Percentiles rank a stretch among this genome's conserved stretches.
These are phyloP conservation scores for Nicotiana benthamiana DNA, from an alignment of 257 asterid genomes.

Conservation along the genomic window DNA sequence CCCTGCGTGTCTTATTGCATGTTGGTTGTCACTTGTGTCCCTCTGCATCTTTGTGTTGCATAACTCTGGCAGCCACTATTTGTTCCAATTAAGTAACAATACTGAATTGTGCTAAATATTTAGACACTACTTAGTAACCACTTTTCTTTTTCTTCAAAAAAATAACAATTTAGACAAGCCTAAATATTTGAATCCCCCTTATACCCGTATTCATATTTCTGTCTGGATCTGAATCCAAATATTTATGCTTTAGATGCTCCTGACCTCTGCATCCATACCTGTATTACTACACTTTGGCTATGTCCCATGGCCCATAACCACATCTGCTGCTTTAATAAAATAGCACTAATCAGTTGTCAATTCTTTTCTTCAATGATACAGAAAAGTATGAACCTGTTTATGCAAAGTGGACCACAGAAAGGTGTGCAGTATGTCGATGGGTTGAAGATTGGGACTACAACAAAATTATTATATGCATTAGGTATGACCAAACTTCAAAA, in stretches of 20 bases:
- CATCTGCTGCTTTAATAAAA: conserved; percentile 6
- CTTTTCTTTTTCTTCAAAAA: background rate
- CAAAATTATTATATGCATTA: conserved; percentile 61
- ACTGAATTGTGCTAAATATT: background rate
- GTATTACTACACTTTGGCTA: background rate
- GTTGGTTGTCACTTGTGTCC: background rate
- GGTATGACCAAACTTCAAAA: conserved; percentile 16
- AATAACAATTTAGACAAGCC: background rate
- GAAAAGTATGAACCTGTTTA: conserved; percentile 86
- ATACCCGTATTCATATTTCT: background rate
- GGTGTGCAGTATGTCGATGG: conserved; percentile 99
- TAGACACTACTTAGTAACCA: background rate
- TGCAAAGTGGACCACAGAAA: conserved; percentile 97
- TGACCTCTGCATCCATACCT: background rate
- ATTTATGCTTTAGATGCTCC: background rate
- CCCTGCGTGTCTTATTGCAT: background rate
- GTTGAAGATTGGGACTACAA: conserved; percentile 99
- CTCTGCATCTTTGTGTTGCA: background rate
- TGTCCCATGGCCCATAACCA: background rate
- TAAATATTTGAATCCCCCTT: background rate
- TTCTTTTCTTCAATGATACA: conserved; percentile 19
- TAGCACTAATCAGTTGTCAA: background rate
- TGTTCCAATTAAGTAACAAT: conserved; percentile 2
- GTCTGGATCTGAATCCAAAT: background rate
- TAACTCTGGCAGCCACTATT: background rate